Evolutionary conservation across 2,329 filamentous ascomycete genomes (phyloP), one percentile per base, ranked within the genome.

Genomic region (Penicillium sp.): DNA sequence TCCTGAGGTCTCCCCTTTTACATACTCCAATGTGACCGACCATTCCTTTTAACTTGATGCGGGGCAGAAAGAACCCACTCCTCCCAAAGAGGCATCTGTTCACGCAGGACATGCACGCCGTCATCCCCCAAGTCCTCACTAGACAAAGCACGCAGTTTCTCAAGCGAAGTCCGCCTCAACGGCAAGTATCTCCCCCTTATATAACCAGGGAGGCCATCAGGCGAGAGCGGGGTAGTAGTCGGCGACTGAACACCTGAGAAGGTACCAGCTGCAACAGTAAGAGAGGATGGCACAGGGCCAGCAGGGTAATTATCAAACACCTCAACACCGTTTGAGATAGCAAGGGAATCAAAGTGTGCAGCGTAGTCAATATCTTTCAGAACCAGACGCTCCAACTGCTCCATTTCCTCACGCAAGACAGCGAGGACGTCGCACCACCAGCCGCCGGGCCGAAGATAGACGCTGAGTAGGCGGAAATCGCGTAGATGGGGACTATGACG

Each of bases 331-430:
- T 50, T 57, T 3, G 63, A 56, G 35, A 57, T 62, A 25, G 61
- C 72, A 33, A 67, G 70, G 26, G 77, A 75, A 56, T 84, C 80
- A 56, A 83, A 83, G 49, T 81, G 75, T 35, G 73, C 75, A 3
- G 78, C 79, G 63, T 88, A 88, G 36, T 84, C 82, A 45, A 87
- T 84, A 6, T 83, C 74, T 35, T 82, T 76, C n/a, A 89, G 71
- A 61, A 84, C 84, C 30, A 88, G 78, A 78, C 84, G 86, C 43
- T 86, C 81, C 16, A 88, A 71, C 26, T 77, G 75, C 33, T 75
- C 72, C 77, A 87, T 82, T 46, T 85, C 78, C 9, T 80, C 73
- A 45, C 83, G 79, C 14, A 89, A 72, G 19, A 80, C 80, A 5
- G 72, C 68, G 0, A 88, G 76, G 0, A 89, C 78, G 52, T 87